These are phyloP conservation scores for Phialophora chinensis DNA, from an alignment of 2,329 filamentous ascomycete genomes.

Conservation along the genomic window DNA sequence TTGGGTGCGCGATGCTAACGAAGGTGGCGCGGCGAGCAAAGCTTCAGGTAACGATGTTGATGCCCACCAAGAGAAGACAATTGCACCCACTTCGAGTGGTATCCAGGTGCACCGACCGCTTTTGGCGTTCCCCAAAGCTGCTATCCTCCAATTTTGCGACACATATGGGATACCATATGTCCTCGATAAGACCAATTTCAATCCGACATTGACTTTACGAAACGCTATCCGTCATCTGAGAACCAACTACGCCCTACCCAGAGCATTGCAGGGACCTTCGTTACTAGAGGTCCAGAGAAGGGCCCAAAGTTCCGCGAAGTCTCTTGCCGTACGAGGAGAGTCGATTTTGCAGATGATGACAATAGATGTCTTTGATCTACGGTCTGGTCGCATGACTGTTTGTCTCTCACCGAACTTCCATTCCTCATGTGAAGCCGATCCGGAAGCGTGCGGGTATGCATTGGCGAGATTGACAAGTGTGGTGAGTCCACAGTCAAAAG, in stretches of 20 bases:
- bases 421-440: constrained; percentile 18
- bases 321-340: constrained; percentile 20
- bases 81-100: constrained; percentile 56
- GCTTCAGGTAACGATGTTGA: neutral
- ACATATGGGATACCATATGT: constrained; percentile 74
- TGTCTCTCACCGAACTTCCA: constrained; percentile 20
- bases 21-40: constrained; percentile 20
- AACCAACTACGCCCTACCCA: constrained; percentile 65
- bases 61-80: constrained; percentile 55
- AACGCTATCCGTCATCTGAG: constrained; percentile 79
- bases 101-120: constrained; percentile 72
- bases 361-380: constrained; percentile 28
- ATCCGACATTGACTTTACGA: constrained; percentile 75
- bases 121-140: constrained; percentile 61
- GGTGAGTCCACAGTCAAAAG: constrained; percentile 29
- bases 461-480: constrained; percentile 32
- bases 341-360: constrained; percentile 18
- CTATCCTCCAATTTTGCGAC: constrained; percentile 70
- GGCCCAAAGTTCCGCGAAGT: constrained; percentile 15
- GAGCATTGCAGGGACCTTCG: constrained; percentile 62
- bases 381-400: constrained; percentile 30
- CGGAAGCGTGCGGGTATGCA: constrained; percentile 27
- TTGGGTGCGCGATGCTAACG: constrained; percentile 13
- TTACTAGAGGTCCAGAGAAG: constrained; percentile 25
- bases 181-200: constrained; percentile 82